phyloP scores from a whole-genome alignment of 1,284 basidiomycete species.

The Austropuccinia psidii region DNA sequence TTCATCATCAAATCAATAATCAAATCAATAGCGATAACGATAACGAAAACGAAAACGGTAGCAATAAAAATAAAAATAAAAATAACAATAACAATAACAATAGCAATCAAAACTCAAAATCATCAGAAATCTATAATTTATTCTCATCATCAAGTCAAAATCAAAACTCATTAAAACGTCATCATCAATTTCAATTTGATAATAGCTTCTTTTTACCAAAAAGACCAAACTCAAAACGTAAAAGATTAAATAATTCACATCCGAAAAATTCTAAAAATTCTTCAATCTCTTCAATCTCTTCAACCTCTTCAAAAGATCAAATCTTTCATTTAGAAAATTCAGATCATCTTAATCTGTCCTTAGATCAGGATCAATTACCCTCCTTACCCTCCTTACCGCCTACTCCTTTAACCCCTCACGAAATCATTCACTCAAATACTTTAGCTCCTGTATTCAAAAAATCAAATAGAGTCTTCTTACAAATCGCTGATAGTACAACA shows the following conservation, averaged over 20 bases:
- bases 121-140: background rate
- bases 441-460: conserved; percentile 3
- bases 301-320: no score
- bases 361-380: background rate
- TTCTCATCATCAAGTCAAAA: background rate
- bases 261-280: background rate
- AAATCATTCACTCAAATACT: conserved; percentile 17
- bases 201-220: background rate
- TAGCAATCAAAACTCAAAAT: background rate
- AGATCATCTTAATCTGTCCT: background rate
- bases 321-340: background rate
- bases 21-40: no score
- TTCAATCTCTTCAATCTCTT: no score
- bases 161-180: background rate
- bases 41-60: no score
- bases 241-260: background rate
- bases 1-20: no score
- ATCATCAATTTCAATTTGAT: background rate
- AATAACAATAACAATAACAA: background rate
- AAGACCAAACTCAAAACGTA: background rate
- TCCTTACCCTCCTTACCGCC: conserved; percentile 8
- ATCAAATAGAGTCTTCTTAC: conserved; percentile 7
- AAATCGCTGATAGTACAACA: conserved; percentile 26
- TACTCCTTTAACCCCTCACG: conserved; percentile 16
- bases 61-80: background rate